A percentile compares a stretch with the other conserved stretches of the same genome.
Conservation (phyloP, 1,139 yeast species). For the Magnusiomyces fungicola region DNA sequence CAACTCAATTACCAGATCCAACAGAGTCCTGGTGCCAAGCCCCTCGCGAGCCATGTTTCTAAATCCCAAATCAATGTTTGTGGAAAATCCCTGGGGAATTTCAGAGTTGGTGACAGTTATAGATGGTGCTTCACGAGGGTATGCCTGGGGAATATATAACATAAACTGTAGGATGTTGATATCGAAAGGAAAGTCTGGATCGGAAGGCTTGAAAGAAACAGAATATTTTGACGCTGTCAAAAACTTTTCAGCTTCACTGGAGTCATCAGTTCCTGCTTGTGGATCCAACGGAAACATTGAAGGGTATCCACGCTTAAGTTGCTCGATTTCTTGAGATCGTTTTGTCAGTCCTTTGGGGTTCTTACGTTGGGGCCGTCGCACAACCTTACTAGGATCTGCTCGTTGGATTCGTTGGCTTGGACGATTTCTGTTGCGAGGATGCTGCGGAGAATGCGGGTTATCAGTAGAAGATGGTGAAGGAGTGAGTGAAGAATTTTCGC, state of each 20-base stretch:
- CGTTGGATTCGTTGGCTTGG: constrained; percentile 12
- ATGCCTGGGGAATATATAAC: constrained; percentile 47
- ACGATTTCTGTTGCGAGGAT: constrained; percentile 4
- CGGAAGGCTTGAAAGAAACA: constrained; percentile 44
- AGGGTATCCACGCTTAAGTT: constrained; percentile 12
- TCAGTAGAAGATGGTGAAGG: too few relatives aligned
- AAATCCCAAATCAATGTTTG: constrained; percentile 61
- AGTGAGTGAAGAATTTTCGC: background rate
- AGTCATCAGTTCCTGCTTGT: constrained; percentile 7
- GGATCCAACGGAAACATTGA: background rate
- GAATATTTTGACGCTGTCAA: constrained; percentile 12
- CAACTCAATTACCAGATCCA: constrained; percentile 48
- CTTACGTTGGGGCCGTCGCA: constrained; percentile 20
- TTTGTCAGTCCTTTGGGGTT: constrained; percentile 16
- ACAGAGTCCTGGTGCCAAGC: constrained; percentile 33
- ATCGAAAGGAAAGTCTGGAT: constrained; percentile 70
- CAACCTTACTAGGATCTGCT: constrained; percentile 15
- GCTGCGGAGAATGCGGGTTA: background rate
- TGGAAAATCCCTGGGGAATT: constrained; percentile 64
- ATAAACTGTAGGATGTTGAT: constrained; percentile 45
- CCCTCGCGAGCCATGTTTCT: constrained; percentile 42
- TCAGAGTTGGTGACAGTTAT: constrained; percentile 51
- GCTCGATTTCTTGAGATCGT: constrained; percentile 16
- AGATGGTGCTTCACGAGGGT: constrained; percentile 37
- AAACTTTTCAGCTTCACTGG: background rate